A percentile compares a stretch with the other conserved stretches of the same genome.
Evolutionary conservation across 805 yeast genomes (phyloP).

Genomic region (Kuraishia hungarica): DNA sequence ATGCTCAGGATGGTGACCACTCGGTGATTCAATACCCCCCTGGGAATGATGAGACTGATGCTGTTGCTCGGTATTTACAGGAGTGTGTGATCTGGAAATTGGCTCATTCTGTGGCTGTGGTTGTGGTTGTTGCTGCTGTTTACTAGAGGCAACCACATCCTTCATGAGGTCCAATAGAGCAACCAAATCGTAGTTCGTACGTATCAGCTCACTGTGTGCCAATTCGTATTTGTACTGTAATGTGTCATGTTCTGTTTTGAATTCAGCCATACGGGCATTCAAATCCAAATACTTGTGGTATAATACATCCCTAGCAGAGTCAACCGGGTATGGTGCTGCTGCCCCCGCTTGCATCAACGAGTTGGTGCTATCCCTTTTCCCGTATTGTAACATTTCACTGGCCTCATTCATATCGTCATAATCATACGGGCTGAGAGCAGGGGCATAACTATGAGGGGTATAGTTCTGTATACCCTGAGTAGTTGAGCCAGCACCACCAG

Average conservation of each 20-base stretch:
- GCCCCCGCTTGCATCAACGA: background rate
- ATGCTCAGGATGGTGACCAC: background rate
- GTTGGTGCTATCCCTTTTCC: background rate
- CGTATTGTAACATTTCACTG: background rate
- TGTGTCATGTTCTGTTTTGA: constrained; percentile 33
- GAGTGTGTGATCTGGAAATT: background rate
- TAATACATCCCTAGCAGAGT: constrained; percentile 3
- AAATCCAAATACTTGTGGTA: constrained; percentile 24
- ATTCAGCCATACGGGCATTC: constrained; percentile 24
- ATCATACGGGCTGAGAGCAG: constrained; percentile 12
- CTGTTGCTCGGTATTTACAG: background rate
- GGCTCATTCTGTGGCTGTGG: background rate
- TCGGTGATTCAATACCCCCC: background rate
- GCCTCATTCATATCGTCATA: constrained; percentile 5
- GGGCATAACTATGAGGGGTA: constrained; percentile 14
- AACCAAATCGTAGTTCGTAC: constrained; percentile 44
- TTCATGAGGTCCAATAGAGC: constrained; percentile 34
- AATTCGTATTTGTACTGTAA: constrained; percentile 38
- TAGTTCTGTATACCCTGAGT: constrained; percentile 8
- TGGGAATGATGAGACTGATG: background rate
- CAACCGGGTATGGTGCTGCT: background rate
- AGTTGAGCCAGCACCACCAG: background rate
- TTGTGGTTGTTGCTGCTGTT: constrained; percentile 7
- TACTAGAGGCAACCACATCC: constrained; percentile 10
- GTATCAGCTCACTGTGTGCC: constrained; percentile 37